phyloP scores from a whole-genome alignment of 2,329 filamentous ascomycete genomes.

The Exophiala xenobiotica region DNA sequence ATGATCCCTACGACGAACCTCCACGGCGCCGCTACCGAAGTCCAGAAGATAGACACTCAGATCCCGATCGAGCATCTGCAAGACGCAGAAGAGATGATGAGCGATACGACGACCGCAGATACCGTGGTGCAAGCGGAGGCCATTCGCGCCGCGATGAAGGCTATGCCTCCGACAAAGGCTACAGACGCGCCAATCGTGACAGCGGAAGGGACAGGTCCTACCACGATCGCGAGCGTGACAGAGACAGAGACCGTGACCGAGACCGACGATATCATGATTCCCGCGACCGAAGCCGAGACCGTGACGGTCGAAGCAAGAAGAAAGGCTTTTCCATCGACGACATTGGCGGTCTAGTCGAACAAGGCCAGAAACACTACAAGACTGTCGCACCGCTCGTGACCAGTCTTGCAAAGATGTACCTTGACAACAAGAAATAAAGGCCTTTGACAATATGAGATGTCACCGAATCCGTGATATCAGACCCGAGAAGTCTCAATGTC shows the following conservation, averaged over 20 bases:
- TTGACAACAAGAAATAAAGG: constrained; percentile 28
- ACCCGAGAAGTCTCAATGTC: neutral
- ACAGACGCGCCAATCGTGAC: constrained; percentile 24
- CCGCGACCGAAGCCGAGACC: constrained; percentile 15
- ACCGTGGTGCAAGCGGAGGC: constrained; percentile 10
- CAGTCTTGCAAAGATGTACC: constrained; percentile 30
- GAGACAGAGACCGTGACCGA: constrained; percentile 12
- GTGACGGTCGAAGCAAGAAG: constrained; percentile 19
- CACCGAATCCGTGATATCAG: neutral
- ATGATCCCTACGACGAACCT: constrained; percentile 21
- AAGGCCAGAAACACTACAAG: constrained; percentile 32
- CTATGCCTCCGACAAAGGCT: constrained; percentile 24
- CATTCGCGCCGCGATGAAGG: constrained; percentile 17
- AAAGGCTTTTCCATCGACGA: constrained; percentile 27
- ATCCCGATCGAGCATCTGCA: constrained; percentile 23
- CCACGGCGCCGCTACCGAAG: constrained; percentile 20
- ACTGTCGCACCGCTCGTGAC: constrained; percentile 25
- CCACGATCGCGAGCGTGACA: constrained; percentile 21
- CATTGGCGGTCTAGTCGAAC: constrained; percentile 24
- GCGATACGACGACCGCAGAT: constrained; percentile 18
- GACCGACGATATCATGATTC: constrained; percentile 13
- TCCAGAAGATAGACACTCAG: constrained; percentile 21
- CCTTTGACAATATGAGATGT: neutral
- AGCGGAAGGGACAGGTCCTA: constrained; percentile 15
- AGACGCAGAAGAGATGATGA: constrained; percentile 22